A percentile compares a stretch with the other conserved stretches of the same genome.
These are phyloP conservation scores for Tolypocladium ovalisporum DNA, from an alignment of 2,329 filamentous ascomycete genomes.

Conservation along the genomic window DNA sequence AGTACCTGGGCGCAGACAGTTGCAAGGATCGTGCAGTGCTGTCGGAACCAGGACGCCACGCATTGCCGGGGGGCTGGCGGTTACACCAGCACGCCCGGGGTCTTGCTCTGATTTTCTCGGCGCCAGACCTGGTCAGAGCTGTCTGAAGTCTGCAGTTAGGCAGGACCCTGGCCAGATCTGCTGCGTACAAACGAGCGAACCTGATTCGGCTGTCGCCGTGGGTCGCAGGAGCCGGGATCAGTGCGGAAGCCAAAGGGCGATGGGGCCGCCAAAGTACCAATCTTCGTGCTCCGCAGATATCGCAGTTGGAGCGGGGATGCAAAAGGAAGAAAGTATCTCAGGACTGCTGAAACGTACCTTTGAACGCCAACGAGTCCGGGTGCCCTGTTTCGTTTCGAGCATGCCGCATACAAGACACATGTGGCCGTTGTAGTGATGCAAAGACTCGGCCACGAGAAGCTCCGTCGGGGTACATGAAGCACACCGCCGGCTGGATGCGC, in stretches of 20 bases:
- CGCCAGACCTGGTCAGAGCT: conserved; percentile 1
- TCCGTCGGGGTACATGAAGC: background rate
- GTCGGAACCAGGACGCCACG: conserved; percentile 15
- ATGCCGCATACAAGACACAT: background rate
- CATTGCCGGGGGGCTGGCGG: conserved; percentile 8
- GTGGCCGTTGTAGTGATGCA: background rate
- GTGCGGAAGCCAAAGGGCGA: background rate
- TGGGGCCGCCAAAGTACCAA: background rate
- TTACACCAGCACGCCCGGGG: conserved; percentile 10
- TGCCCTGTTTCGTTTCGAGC: background rate
- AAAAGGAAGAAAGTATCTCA: background rate
- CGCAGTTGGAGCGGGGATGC: background rate
- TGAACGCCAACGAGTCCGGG: background rate
- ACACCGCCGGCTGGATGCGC: background rate
- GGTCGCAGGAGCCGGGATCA: background rate
- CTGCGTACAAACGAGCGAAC: background rate
- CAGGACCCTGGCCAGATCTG: background rate
- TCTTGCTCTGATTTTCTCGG: conserved; percentile 4
- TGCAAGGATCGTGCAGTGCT: conserved; percentile 9
- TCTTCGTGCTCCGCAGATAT: background rate
- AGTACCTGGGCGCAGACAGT: conserved; percentile 7
- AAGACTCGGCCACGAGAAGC: background rate
- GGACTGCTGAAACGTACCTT: background rate
- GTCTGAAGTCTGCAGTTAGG: background rate
- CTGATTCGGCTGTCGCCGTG: background rate